phyloP scores from a whole-genome alignment of 148 eudicot species.

The Gaultheria prostrata region DNA sequence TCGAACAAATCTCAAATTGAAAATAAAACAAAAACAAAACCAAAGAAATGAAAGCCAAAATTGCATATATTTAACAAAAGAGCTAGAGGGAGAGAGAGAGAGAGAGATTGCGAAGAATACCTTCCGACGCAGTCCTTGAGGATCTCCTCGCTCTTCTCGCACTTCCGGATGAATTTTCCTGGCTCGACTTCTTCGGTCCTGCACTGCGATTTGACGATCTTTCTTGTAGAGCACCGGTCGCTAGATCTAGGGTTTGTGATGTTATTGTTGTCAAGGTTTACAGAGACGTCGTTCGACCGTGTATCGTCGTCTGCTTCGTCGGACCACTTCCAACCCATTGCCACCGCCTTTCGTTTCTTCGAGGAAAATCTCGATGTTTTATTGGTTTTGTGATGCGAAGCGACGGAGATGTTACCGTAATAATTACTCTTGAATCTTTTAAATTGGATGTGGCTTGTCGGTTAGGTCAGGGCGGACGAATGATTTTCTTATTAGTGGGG shows the following conservation, averaged over 20 bases:
- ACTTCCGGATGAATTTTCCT: conserved; percentile 72
- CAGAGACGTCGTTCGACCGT: conserved; percentile 1
- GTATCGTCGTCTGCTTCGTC: conserved; percentile 38
- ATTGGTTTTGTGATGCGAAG: neutral
- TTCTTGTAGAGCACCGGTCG: conserved; percentile 55
- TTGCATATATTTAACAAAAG: neutral
- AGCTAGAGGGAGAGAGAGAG: neutral
- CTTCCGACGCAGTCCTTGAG: conserved; percentile 79
- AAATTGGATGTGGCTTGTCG: neutral
- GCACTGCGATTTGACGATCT: conserved; percentile 63
- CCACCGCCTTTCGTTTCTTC: neutral
- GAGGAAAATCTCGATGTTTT: neutral
- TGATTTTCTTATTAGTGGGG: too few relatives aligned
- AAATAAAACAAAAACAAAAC: neutral
- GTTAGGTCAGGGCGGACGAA: too few relatives aligned
- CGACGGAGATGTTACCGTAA: neutral
- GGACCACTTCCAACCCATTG: conserved; percentile 83
- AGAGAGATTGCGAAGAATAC: conserved; percentile 28
- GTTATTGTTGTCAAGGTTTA: neutral
- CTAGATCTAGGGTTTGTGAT: conserved; percentile 19
- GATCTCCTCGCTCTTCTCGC: conserved; percentile 74
- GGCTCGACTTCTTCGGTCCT: conserved; percentile 86
- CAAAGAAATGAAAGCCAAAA: neutral
- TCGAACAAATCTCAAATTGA: neutral
- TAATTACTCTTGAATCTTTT: too few relatives aligned